Evolutionary conservation across 768 basidiomycete genomes (phyloP).

Genomic region (Boletus bicolor): DNA sequence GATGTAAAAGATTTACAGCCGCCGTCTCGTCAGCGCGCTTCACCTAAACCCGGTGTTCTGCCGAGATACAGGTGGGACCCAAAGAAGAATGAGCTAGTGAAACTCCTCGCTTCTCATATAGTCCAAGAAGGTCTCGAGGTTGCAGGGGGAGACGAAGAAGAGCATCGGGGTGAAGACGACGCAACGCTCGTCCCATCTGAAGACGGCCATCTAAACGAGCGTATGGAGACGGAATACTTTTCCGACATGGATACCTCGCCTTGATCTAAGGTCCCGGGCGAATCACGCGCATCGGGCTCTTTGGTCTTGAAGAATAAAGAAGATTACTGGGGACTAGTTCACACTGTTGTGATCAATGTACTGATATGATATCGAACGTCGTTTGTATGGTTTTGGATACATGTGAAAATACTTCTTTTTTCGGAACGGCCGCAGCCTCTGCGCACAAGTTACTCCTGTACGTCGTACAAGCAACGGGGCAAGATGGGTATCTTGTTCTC

Average conservation of each 20-base stretch:
- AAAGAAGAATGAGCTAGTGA: not conserved
- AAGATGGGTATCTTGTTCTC: constrained; percentile 74
- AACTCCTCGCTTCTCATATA: not conserved
- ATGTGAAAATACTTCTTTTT: constrained; percentile 3
- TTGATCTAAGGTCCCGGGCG: not conserved
- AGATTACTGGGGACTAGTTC: not conserved
- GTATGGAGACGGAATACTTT: not conserved
- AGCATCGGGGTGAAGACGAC: constrained; percentile 11
- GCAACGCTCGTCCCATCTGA: constrained; percentile 15
- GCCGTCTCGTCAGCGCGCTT: not conserved
- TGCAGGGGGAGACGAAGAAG: not conserved
- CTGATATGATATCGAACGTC: not conserved
- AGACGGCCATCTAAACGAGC: not conserved
- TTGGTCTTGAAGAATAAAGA: not conserved
- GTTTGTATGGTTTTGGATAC: not conserved
- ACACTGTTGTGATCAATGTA: not conserved
- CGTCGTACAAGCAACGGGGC: not conserved
- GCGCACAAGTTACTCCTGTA: not conserved
- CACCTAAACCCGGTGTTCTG: not conserved
- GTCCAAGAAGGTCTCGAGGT: not conserved
- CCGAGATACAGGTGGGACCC: constrained; percentile 14
- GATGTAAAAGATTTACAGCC: not conserved
- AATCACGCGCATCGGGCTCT: not conserved
- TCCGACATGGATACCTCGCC: not conserved
- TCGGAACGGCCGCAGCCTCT: not conserved